Evolutionary conservation across 192 early-diverging fungal species (phyloP).

Genomic region (Spizellomyces punctatus): DNA sequence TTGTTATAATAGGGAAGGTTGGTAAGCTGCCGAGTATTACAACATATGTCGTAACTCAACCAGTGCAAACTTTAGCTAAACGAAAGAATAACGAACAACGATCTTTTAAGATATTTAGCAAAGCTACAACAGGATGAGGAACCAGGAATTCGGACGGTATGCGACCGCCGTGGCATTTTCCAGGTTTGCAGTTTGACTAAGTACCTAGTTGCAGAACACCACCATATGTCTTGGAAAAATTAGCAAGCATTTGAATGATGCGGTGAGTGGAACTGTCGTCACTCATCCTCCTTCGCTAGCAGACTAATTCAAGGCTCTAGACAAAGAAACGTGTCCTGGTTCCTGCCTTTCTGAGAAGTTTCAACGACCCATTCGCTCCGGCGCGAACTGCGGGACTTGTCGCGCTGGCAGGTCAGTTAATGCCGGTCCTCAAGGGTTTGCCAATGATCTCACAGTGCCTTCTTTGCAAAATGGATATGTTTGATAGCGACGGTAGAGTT

Average conservation of each 20-base stretch:
- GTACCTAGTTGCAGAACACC: slow-evolving; percentile 61
- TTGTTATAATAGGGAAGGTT: slow-evolving; percentile 59
- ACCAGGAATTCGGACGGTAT: slow-evolving; percentile 87
- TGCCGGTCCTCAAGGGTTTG: neutral
- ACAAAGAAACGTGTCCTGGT: slow-evolving; percentile 80
- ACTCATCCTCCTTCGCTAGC: neutral
- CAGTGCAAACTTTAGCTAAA: slow-evolving; percentile 43
- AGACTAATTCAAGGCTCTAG: slow-evolving; percentile 28
- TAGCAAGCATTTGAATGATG: slow-evolving; percentile 72
- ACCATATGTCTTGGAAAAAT: slow-evolving; percentile 96
- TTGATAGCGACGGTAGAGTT: slow-evolving; percentile 67
- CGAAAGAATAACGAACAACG: slow-evolving; percentile 78
- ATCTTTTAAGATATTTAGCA: slow-evolving; percentile 83
- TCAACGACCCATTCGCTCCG: slow-evolving; percentile 88
- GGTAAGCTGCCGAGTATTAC: too few species aligned
- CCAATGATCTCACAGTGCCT: neutral
- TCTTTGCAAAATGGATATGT: neutral
- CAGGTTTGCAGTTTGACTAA: neutral
- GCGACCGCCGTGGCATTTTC: neutral
- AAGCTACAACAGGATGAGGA: slow-evolving; percentile 88
- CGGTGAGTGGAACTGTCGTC: slow-evolving; percentile 46
- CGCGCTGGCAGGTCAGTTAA: slow-evolving; percentile 43
- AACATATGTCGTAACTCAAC: too few species aligned
- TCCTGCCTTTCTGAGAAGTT: slow-evolving; percentile 78
- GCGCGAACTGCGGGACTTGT: slow-evolving; percentile 83